Base-by-base conservation (phyloP, 2,329 filamentous ascomycete species). In the Neophaeococcomyces mojaviensis region DNA sequence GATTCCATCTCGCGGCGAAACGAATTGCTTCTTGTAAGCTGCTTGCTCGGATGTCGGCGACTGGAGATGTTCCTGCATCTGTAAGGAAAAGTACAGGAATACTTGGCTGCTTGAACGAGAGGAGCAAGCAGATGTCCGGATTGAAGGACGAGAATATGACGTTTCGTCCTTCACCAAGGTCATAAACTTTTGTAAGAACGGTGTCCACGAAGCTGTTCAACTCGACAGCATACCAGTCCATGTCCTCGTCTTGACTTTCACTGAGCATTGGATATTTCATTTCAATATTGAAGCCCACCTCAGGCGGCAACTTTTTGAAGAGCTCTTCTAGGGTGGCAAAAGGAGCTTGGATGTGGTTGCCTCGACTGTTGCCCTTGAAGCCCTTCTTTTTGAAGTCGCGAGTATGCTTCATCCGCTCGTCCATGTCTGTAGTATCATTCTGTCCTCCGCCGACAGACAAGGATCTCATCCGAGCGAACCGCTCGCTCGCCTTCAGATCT, bases 211-310 rank as follows among this genome's bases (percentile, higher is more conserved):
- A 98, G 1, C 84, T 88, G 67, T 97, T 97, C 56, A 97, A 77
- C 68, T 98, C 92, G 38, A 97, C 86, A 0, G 88, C 89, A 61
- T 95, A 95, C 2, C 86, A 86, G 63, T 96, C 90, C 88, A 97
- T 96, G 57, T 94, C 88, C 55, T 96, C 86, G 63, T 94, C 86
- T 64, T 96, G 88, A 48, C 81, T 87, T 71, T 98, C 94, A 63
- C 90, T 84, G 34, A 98, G 78, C 89, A 97, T 97, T 4, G 92
- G 92, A 62, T 98, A 98, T 68, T 98, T 97, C 77, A 98, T 86
- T 70, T 98, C 92, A 56, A 98, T 94, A 66, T 98, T 97, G 76
- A 98, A 98, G 12, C 92, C 89, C 18, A 94, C 85, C 12, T 79
- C 74, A 52, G 84, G 77, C 0, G 88, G 88, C 0, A 98, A 70